Evolutionary conservation across 1,284 basidiomycete species (phyloP), one percentile per base, ranked within the genome.

Genomic region (Pseudozyma hubeiensis): DNA sequence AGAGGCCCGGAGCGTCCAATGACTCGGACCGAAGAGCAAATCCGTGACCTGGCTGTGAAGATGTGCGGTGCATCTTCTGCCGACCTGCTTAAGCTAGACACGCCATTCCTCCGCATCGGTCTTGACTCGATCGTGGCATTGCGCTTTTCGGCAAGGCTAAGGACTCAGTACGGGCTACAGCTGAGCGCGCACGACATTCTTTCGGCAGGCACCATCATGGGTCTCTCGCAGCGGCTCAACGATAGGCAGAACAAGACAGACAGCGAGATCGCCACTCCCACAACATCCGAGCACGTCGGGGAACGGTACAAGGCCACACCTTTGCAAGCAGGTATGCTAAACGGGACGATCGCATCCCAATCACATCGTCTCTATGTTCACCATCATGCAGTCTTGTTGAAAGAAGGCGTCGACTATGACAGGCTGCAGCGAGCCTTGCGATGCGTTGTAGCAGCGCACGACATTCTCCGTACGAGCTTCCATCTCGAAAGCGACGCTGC

Each of bases 81-180:
- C 30, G 56, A 50, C 10, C n/a, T 51, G 33, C 39, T 58, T 41
- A 40, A 51, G 43, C 47, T 50, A 9, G 29, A 51, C 48, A 58
- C 48, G 19, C 48, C 48, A 0, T 47, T 46, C 14, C 5, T 63
- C 33, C 53, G 53, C 14, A 52, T 63, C 7, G 61, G 61, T 7
- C 49, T 63, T 16, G 61, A 63, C 17, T 63, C 61, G 5, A 63
- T 63, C 37, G 61, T 63, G 9, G 61, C 61, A 5, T 34, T 63
- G 29, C 61, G 61, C 29, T 63, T 63, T 44, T 50, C 61, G 3
- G 41, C 49, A 16, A 50, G 49, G 24, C 47, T 63, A 19, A 63
- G 61, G 48, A 56, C 14, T 7, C 46, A 61, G 24, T 50, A 29
- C 40, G 31, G 41, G 13, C 46, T 61, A 14, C 51, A 61, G 40